Conservation (phyloP, 139 green algal species). For the Picochlorum sp. region DNA sequence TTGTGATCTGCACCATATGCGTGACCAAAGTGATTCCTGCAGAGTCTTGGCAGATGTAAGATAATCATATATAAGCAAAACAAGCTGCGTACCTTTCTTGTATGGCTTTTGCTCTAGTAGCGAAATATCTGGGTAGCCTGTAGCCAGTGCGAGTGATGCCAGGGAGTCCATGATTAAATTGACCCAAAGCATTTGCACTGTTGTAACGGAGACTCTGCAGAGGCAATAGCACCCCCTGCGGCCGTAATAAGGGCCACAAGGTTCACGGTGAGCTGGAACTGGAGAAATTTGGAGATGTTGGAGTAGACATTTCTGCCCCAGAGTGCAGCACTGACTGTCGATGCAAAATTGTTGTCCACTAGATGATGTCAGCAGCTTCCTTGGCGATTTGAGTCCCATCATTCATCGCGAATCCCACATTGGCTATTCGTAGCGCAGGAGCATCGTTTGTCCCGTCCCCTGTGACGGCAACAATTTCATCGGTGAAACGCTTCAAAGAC, state of each 20-base stretch:
- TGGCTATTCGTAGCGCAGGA: constrained; percentile 65
- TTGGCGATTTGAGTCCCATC: constrained; percentile 70
- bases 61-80: not conserved
- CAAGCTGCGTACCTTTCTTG: constrained; percentile 20
- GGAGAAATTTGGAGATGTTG: constrained; percentile 74
- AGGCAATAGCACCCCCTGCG: constrained; percentile 52
- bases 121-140: constrained; percentile 54
- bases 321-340: constrained; percentile 67
- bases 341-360: constrained; percentile 81
- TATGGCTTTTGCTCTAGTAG: constrained; percentile 60
- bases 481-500: constrained; percentile 12
- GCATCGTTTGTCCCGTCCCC: constrained; percentile 89
- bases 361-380: constrained; percentile 85
- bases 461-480: constrained; percentile 45
- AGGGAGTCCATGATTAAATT: constrained; percentile 91
- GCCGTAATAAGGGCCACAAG: constrained; percentile 58
- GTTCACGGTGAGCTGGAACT: constrained; percentile 81
- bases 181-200: constrained; percentile 79
- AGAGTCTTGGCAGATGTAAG: not conserved
- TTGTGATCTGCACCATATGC: constrained; percentile 9
- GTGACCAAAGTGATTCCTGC: not conserved
- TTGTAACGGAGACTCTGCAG: constrained; percentile 49
- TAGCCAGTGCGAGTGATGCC: constrained; percentile 70
- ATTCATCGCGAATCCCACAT: constrained; percentile 85
- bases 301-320: constrained; percentile 85